Evolutionary conservation across 352 stramenopile genomes (phyloP).

Genomic region (Phytophthora melonis): DNA sequence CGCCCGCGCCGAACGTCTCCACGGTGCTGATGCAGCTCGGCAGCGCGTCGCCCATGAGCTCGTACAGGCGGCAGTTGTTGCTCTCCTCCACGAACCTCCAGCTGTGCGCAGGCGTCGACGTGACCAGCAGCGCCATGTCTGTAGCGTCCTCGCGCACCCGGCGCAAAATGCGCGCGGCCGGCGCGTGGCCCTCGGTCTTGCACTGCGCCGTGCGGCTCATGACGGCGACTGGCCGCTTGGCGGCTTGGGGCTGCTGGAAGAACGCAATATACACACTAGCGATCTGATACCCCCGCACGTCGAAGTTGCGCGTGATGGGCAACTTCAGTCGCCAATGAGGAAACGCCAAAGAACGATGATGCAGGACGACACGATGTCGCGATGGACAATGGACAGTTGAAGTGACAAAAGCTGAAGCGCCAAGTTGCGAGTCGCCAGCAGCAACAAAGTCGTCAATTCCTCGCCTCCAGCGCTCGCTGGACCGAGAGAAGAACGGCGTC

Average conservation of each 20-base stretch:
- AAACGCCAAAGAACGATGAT: not conserved
- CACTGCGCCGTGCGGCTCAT: conserved; percentile 45
- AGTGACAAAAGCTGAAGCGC: not conserved
- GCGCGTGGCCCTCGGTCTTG: conserved; percentile 44
- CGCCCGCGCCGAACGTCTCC: conserved; percentile 39
- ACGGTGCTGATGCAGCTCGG: conserved; percentile 45
- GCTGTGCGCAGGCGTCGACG: conserved; percentile 27
- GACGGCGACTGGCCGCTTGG: not conserved
- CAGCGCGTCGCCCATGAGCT: conserved; percentile 55
- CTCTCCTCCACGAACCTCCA: conserved; percentile 63
- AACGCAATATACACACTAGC: not conserved
- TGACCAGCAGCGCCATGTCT: conserved; percentile 56
- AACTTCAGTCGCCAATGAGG: conserved; percentile 5
- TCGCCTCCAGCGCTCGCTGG: not conserved
- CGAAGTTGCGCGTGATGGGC: conserved; percentile 4
- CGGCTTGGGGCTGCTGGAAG: not conserved
- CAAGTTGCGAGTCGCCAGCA: not conserved
- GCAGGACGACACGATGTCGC: not conserved
- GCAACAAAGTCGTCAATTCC: not conserved
- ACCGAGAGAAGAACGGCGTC: not conserved
- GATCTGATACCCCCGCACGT: not conserved
- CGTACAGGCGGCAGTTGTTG: conserved; percentile 57
- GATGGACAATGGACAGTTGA: not conserved
- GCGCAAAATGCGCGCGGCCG: conserved; percentile 53
- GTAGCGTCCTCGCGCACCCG: conserved; percentile 50